Conservation (phyloP, 1,284 basidiomycete species). For the Melampsora larici-populina region DNA sequence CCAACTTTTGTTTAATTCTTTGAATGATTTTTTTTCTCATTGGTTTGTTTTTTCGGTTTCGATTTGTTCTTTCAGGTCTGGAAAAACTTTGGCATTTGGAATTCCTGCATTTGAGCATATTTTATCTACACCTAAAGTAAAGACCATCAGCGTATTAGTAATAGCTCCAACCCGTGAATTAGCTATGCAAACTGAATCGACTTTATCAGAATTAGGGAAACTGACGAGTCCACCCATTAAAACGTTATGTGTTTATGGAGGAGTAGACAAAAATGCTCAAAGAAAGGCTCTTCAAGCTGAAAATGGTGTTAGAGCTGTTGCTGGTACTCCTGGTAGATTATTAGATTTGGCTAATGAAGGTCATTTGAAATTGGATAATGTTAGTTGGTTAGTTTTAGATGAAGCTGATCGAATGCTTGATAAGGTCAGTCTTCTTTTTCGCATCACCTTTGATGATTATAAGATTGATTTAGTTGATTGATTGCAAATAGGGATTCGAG, state of each 20-base stretch:
- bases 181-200: slow-evolving; percentile 88
- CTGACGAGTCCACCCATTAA: slow-evolving; percentile 67
- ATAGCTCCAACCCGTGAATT: slow-evolving; percentile 91
- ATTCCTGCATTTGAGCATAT: slow-evolving; percentile 77
- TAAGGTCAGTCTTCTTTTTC: slow-evolving; percentile 56
- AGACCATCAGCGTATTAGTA: slow-evolving; percentile 64
- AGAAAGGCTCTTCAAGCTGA: slow-evolving; percentile 61
- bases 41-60: background rate
- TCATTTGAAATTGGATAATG: slow-evolving; percentile 68
- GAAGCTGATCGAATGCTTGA: slow-evolving; percentile 99
- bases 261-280: slow-evolving; percentile 83
- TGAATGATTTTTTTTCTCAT: background rate
- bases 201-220: slow-evolving; percentile 69
- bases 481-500: slow-evolving; percentile 81
- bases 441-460: too few relatives aligned
- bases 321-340: slow-evolving; percentile 90
- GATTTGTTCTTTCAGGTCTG: slow-evolving; percentile 54
- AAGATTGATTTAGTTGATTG: background rate
- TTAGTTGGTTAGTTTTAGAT: slow-evolving; percentile 88
- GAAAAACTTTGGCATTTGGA: slow-evolving; percentile 95
- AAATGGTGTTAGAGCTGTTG: slow-evolving; percentile 66
- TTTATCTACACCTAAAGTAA: slow-evolving; percentile 54
- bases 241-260: slow-evolving; percentile 85
- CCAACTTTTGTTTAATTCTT: too few relatives aligned
- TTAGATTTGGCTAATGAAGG: slow-evolving; percentile 84